A percentile compares a stretch with the other conserved stretches of the same genome.
Conservation (phyloP, 495 filamentous ascomycete species). For the Neurospora sp. region DNA sequence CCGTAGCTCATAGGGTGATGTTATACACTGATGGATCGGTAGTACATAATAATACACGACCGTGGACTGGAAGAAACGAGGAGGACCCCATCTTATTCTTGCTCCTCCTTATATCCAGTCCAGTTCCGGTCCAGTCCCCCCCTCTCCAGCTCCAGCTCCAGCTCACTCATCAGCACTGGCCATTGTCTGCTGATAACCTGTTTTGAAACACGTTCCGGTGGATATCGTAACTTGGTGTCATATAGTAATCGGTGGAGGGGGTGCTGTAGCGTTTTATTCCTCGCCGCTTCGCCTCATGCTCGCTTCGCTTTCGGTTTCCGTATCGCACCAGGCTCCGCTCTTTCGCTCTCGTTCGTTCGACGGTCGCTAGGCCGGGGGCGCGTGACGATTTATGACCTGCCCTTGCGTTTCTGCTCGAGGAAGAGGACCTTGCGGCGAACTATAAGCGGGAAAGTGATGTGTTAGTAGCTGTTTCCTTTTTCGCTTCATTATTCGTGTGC, state of each 20-base stretch:
- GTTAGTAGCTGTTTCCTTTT: not conserved
- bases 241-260: not conserved
- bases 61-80: not conserved
- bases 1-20: not conserved
- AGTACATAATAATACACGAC: slow-evolving; percentile 11
- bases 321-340: not conserved
- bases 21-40: slow-evolving; percentile 9
- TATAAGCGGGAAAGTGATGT: slow-evolving; percentile 13
- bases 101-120: not conserved
- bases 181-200: not conserved
- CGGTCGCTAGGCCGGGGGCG: not conserved
- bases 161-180: not conserved
- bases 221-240: not conserved
- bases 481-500: not conserved
- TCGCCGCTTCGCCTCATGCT: not conserved
- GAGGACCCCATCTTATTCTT: not conserved
- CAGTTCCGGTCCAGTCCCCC: not conserved
- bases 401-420: slow-evolving; percentile 70
- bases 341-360: not conserved
- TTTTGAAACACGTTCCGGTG: not conserved
- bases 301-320: not conserved
- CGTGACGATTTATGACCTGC: slow-evolving; percentile 13
- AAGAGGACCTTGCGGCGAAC: slow-evolving; percentile 87
- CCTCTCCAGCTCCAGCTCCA: not conserved
- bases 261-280: not conserved